These are phyloP conservation scores for Penicillium samsonianum DNA, from an alignment of 495 filamentous ascomycete species.

Conservation along the genomic window DNA sequence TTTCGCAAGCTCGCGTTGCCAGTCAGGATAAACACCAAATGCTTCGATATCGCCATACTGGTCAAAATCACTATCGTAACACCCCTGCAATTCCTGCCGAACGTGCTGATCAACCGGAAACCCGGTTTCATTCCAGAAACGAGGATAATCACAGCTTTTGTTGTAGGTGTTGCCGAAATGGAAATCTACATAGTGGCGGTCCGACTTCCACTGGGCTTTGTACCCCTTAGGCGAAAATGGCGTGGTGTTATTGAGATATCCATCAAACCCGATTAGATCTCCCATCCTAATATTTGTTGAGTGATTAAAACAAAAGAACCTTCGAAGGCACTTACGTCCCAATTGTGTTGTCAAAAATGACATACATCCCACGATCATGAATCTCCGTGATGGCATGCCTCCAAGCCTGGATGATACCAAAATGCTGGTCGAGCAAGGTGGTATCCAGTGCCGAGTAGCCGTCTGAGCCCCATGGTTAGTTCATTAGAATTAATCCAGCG, in stretches of 20 bases:
- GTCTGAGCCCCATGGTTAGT: conserved; percentile 71
- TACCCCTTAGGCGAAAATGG: conserved; percentile 60
- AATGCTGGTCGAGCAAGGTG: conserved; percentile 70
- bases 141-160: conserved; percentile 60
- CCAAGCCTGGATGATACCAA: conserved; percentile 64
- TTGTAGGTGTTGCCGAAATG: conserved; percentile 57
- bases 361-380: conserved; percentile 67
- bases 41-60: conserved; percentile 69
- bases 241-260: conserved; percentile 64
- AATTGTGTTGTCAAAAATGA: conserved; percentile 71
- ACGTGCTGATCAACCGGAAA: conserved; percentile 50
- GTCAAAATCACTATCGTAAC: conserved; percentile 70
- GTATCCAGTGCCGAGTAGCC: conserved; percentile 68
- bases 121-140: conserved; percentile 69
- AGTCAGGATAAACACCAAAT: conserved; percentile 68
- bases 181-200: conserved; percentile 66
- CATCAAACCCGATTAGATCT: conserved; percentile 68
- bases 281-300: conserved; percentile 49
- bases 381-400: conserved; percentile 64
- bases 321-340: conserved; percentile 57
- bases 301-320: background rate
- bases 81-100: conserved; percentile 52
- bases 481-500: conserved; percentile 68
- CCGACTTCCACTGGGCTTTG: conserved; percentile 58
- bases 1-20: conserved; percentile 67